Conservation (phyloP, 1,139 yeast genomes). For the Zygosaccharomyces pseudobailii region DNA sequence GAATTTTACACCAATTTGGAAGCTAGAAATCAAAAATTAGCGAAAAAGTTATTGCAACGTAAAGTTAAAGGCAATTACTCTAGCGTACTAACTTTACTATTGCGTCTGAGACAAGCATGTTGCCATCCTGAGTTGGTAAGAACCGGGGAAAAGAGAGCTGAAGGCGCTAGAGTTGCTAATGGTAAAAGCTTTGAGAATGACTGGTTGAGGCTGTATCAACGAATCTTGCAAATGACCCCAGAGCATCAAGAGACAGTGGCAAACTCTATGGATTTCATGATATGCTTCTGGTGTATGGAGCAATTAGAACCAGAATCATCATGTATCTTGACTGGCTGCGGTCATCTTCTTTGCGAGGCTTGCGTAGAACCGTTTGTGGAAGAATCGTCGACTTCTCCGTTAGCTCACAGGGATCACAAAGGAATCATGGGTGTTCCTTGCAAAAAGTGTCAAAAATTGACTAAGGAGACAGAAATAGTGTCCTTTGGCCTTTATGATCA, state of each 20-base stretch:
- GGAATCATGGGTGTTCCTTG: slow-evolving; percentile 49
- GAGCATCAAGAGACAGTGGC: slow-evolving; percentile 30
- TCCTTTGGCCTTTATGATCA: slow-evolving; percentile 51
- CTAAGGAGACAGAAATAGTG: slow-evolving; percentile 43
- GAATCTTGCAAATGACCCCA: slow-evolving; percentile 26
- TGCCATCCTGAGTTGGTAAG: slow-evolving; percentile 76
- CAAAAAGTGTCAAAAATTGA: slow-evolving; percentile 42
- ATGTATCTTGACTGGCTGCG: slow-evolving; percentile 54
- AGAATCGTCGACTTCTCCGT: slow-evolving; percentile 33
- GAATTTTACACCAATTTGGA: slow-evolving; percentile 61
- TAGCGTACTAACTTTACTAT: slow-evolving; percentile 62
- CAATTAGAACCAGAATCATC: slow-evolving; percentile 47
- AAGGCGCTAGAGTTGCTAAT: slow-evolving; percentile 27
- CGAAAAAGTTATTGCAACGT: slow-evolving; percentile 39
- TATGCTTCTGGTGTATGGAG: slow-evolving; percentile 68
- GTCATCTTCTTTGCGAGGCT: slow-evolving; percentile 61
- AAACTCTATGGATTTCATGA: slow-evolving; percentile 30
- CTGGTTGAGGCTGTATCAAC: slow-evolving; percentile 29
- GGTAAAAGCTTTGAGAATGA: slow-evolving; percentile 30
- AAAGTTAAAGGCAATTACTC: slow-evolving; percentile 45
- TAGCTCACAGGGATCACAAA: slow-evolving; percentile 35
- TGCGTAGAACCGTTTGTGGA: slow-evolving; percentile 53
- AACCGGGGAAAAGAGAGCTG: slow-evolving; percentile 50
- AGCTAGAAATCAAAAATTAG: slow-evolving; percentile 50
- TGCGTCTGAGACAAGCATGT: slow-evolving; percentile 86